Evolutionary conservation across 371 early-diverging fungal genomes (phyloP).

Genomic region (Nematocida major): DNA sequence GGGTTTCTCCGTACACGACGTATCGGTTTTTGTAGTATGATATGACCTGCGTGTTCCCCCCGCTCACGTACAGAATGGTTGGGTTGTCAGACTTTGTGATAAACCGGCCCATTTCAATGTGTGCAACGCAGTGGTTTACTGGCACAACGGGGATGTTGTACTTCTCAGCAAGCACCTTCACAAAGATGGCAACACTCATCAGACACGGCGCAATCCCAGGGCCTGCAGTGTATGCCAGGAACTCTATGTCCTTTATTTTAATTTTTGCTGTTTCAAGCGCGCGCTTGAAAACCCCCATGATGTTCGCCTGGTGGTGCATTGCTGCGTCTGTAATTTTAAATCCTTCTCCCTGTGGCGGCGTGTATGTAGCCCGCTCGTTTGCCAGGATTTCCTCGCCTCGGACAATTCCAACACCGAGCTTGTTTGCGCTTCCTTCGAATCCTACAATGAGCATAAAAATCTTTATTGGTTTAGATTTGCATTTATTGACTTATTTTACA

Average conservation of each 20-base stretch:
- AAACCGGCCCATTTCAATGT: constrained; percentile 98
- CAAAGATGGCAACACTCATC: constrained; percentile 79
- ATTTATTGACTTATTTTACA: neutral
- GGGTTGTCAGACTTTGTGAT: constrained; percentile 90
- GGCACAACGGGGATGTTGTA: constrained; percentile 87
- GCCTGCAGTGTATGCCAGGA: constrained; percentile 91
- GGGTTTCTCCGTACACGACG: constrained; percentile 94
- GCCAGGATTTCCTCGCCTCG: constrained; percentile 74
- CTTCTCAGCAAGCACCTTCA: constrained; percentile 79
- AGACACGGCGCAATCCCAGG: constrained; percentile 98
- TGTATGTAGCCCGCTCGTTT: constrained; percentile 85
- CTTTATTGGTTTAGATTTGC: constrained; percentile 4
- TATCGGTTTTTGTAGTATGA: constrained; percentile 80
- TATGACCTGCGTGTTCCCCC: constrained; percentile 99
- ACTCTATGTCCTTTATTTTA: constrained; percentile 72
- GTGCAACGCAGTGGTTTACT: constrained; percentile 95
- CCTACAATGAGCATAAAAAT: constrained; percentile 60
- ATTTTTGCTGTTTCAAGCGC: constrained; percentile 75
- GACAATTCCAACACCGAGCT: constrained; percentile 92
- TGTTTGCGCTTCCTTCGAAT: constrained; percentile 95
- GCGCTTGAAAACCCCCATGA: constrained; percentile 71
- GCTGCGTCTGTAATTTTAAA: constrained; percentile 92
- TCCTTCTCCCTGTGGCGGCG: constrained; percentile 90
- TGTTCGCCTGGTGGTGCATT: constrained; percentile 78
- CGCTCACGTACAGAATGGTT: constrained; percentile 91